Conservation (phyloP, 2,329 filamentous ascomycete species). For the Nigrograna mackinnonii region DNA sequence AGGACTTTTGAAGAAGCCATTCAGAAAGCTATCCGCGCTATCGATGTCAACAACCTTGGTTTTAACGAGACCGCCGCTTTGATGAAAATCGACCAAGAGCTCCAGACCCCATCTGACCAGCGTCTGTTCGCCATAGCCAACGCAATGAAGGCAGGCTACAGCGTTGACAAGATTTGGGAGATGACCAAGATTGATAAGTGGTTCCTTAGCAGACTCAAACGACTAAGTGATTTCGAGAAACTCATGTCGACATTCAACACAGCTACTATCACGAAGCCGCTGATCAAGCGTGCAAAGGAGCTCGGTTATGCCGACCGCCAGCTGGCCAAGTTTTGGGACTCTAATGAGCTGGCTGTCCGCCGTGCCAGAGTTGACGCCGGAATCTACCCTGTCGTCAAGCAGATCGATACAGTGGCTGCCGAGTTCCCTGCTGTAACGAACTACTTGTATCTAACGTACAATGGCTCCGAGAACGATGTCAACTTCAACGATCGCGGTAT, state of each 20-base stretch:
- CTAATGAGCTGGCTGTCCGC: slow-evolving; percentile 89
- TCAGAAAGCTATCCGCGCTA: slow-evolving; percentile 94
- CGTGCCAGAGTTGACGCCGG: slow-evolving; percentile 82
- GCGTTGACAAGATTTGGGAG: slow-evolving; percentile 96
- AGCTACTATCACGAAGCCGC: slow-evolving; percentile 63
- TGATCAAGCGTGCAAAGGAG: slow-evolving; percentile 85
- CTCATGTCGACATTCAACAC: slow-evolving; percentile 72
- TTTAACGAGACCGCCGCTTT: slow-evolving; percentile 84
- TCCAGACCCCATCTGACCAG: slow-evolving; percentile 97
- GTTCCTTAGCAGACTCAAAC: slow-evolving; percentile 93
- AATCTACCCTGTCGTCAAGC: slow-evolving; percentile 89
- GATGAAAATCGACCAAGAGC: slow-evolving; percentile 94
- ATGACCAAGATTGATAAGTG: slow-evolving; percentile 98
- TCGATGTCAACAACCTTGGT: slow-evolving; percentile 93
- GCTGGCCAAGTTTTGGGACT: slow-evolving; percentile 90
- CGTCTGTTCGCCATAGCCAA: slow-evolving; percentile 97
- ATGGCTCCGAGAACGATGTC: slow-evolving; percentile 83
- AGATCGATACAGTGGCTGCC: slow-evolving; percentile 97
- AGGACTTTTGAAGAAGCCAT: slow-evolving; percentile 97
- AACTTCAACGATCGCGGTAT: slow-evolving; percentile 85
- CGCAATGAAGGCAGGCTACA: slow-evolving; percentile 92
- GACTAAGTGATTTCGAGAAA: slow-evolving; percentile 86
- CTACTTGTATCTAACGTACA: slow-evolving; percentile 96
- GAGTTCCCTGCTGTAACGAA: slow-evolving; percentile 96
- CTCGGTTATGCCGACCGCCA: slow-evolving; percentile 94